Base-by-base conservation (phyloP, 768 basidiomycete genomes). In the Naganishia randhawae region DNA sequence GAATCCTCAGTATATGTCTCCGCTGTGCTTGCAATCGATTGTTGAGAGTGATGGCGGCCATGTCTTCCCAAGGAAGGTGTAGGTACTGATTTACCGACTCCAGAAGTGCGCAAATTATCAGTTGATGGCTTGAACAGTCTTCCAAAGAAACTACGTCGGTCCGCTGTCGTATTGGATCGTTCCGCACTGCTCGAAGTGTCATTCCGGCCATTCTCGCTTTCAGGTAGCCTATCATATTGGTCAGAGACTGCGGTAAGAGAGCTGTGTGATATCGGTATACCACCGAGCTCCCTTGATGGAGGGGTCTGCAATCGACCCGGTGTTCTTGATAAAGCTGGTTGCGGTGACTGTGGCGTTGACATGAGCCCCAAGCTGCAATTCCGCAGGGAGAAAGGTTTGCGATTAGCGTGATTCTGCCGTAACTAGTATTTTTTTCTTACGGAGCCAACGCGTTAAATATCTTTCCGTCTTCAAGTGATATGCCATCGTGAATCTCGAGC, bases 361-460 rank as follows among this genome's bases (percentile, higher is more conserved):
- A 53, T 66, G 35, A 66, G 52, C 13, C 65, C 39, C 32, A 66
- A 37, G 10, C 63, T 65, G 32, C 37, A n/a, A 19, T 35, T 33
- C 6, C n/a, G 41, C 41, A 22, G 19, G 4, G 25, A 11, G 45
- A 48, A 48, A 22, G 6, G 35, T 22, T 29, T 29, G 29, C 13
- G 19, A 16, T 32, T 29, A 54, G 52, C 52, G 25, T 3, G 35
- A 32, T 5, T 33, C 25, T 8, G 29, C 9, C 11, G 17, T 50
- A 11, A 50, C 16, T 9, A 50, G 31, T n/a, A 52, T 19, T 65
- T 11, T 25, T n/a, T 1, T 72, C 78, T 68, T 48, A 77, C 77
- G 94, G 93, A 6, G 91, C 87, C 1, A 97, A 84, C 69, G 96
- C 94, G 76, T 87, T 91, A 81, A 95, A 95, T 71, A 96, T 93